These are phyloP conservation scores for Cladochytrium replicatum DNA, from an alignment of 192 early-diverging fungal species.

Conservation along the genomic window DNA sequence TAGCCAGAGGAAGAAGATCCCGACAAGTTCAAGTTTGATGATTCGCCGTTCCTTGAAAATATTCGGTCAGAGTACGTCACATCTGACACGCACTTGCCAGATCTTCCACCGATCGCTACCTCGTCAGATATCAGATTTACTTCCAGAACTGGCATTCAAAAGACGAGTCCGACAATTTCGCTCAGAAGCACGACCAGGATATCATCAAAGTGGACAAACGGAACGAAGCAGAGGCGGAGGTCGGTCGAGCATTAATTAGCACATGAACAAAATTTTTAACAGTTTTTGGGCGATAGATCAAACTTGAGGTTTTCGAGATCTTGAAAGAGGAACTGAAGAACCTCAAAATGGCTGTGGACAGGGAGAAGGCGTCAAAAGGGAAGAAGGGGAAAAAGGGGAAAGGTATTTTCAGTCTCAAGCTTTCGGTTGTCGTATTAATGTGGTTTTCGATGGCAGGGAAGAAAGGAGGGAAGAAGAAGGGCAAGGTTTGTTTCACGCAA, in stretches of 20 bases:
- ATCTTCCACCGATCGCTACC: neutral
- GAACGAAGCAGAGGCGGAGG: conserved; percentile 49
- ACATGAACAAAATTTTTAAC: neutral
- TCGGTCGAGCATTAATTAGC: conserved; percentile 8
- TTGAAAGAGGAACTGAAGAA: conserved; percentile 52
- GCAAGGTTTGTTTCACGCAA: conserved; percentile 14
- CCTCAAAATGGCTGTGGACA: conserved; percentile 45
- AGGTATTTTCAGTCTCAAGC: no score
- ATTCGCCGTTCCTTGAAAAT: conserved; percentile 30
- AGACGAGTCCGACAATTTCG: conserved; percentile 51
- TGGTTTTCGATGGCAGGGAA: conserved; percentile 20
- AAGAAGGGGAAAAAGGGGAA: conserved; percentile 38
- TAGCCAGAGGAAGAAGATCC: conserved; percentile 36
- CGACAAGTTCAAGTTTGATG: conserved; percentile 34
- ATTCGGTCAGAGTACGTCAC: conserved; percentile 33
- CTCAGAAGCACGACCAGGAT: conserved; percentile 54
- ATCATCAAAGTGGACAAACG: conserved; percentile 51
- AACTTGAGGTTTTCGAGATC: conserved; percentile 45
- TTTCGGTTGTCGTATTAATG: no score
- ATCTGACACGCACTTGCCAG: neutral
- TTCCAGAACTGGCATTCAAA: conserved; percentile 38
- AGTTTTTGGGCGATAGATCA: conserved; percentile 28
- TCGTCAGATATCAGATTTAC: conserved; percentile 19
- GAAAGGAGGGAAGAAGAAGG: conserved; percentile 37
- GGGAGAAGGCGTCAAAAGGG: conserved; percentile 41